A percentile compares a stretch with the other conserved stretches of the same genome.
Conservation (phyloP, 306 rosid species). For the Trifolium subterraneum region DNA sequence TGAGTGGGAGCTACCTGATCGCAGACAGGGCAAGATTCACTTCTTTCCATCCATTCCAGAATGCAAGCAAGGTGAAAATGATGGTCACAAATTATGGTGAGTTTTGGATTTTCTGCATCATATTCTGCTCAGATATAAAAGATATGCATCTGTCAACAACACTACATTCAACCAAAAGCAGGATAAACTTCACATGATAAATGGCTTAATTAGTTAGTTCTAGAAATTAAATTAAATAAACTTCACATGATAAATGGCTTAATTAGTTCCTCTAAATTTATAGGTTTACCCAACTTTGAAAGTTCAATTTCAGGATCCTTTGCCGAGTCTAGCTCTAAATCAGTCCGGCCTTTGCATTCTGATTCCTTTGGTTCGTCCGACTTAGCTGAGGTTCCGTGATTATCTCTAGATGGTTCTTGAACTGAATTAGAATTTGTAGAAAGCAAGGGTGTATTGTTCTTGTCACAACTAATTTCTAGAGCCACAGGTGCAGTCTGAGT, state of each 20-base stretch:
- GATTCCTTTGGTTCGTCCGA: too few relatives aligned
- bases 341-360: conserved; percentile 58
- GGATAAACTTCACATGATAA: too few relatives aligned
- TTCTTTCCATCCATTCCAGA: conserved; percentile 99
- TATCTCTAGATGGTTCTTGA: conserved; percentile 57
- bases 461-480: conserved; percentile 50
- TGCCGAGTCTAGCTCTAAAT: conserved; percentile 48
- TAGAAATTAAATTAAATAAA: too few relatives aligned
- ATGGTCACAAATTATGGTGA: conserved; percentile 77
- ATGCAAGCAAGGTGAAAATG: conserved; percentile 97
- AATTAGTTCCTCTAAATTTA: conserved; percentile 48
- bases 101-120: conserved; percentile 80
- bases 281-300: conserved; percentile 59
- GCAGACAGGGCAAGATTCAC: conserved; percentile 87
- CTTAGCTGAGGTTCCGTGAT: conserved; percentile 55
- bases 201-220: too few relatives aligned
- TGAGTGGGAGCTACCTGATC: conserved; percentile 66
- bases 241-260: conserved; percentile 7
- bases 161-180: too few relatives aligned
- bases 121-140: too few relatives aligned
- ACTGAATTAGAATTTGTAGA: conserved; percentile 63
- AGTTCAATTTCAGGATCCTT: conserved; percentile 74
- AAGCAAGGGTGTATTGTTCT: conserved; percentile 53
- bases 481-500: too few relatives aligned
- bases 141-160: too few relatives aligned